Conservation (phyloP, 192 early-diverging fungal species). For the Funneliformis mosseae region DNA sequence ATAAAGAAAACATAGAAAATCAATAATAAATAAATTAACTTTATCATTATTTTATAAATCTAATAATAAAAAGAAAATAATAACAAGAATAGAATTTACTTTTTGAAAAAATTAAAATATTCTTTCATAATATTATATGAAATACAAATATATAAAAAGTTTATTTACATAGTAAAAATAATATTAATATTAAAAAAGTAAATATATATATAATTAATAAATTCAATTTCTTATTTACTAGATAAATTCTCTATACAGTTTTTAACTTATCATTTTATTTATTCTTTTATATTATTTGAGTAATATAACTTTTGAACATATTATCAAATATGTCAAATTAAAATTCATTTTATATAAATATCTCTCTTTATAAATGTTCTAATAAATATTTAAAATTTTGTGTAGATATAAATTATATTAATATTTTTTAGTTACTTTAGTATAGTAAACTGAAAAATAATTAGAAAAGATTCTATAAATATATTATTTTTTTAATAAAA, state of each 20-base stretch:
- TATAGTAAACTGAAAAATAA: too few species aligned
- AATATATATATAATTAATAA: too few species aligned
- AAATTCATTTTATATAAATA: background rate
- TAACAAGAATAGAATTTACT: background rate
- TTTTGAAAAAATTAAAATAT: background rate
- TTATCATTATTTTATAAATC: background rate
- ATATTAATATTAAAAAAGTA: too few species aligned
- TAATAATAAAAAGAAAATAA: background rate
- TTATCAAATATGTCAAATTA: background rate
- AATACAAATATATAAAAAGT: background rate
- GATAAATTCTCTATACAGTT: background rate
- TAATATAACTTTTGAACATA: background rate
- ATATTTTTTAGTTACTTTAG: background rate
- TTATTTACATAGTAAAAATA: background rate
- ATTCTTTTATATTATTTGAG: too few species aligned
- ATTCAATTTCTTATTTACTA: background rate
- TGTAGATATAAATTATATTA: background rate
- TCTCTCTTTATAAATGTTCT: too few species aligned
- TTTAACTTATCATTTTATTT: background rate
- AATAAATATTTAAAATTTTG: background rate
- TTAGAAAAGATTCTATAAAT: too few species aligned
- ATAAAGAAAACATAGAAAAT: background rate
- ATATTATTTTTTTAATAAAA: background rate
- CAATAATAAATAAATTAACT: too few species aligned
- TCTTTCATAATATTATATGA: slow-evolving; percentile 10